A percentile compares a stretch with the other conserved stretches of the same genome.
phyloP scores from a whole-genome alignment of 345 rosid genomes.

The Lumnitzera littorea region DNA sequence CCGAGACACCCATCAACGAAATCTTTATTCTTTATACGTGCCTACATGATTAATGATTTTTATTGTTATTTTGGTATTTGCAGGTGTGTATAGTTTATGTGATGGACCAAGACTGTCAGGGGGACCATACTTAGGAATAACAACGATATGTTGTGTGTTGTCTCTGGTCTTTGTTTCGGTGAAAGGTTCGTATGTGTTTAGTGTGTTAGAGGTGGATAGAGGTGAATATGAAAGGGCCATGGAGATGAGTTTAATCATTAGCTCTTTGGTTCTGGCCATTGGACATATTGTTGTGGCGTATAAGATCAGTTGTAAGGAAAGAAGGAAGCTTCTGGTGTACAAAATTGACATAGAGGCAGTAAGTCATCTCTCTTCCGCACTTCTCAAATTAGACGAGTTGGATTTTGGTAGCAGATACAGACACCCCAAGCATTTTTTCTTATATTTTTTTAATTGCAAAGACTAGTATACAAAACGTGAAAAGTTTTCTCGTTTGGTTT shows the following conservation, averaged over 20 bases:
- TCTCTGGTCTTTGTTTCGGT: constrained; percentile 69
- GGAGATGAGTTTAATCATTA: constrained; percentile 62
- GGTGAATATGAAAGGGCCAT: constrained; percentile 40
- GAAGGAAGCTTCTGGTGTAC: constrained; percentile 86
- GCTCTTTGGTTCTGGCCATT: constrained; percentile 57
- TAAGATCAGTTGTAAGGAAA: constrained; percentile 79
- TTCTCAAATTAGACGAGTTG: too few species aligned
- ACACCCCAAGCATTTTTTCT: too few species aligned
- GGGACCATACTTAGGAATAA: constrained; percentile 76
- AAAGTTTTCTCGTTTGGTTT: too few species aligned
- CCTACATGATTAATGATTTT: background rate
- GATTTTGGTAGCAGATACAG: too few species aligned
- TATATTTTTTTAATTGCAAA: too few species aligned
- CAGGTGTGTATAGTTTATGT: constrained; percentile 80
- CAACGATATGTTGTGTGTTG: constrained; percentile 52
- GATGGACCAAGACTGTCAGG: constrained; percentile 73
- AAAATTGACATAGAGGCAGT: constrained; percentile 97
- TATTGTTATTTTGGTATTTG: background rate
- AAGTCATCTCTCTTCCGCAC: constrained; percentile 26
- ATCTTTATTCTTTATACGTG: background rate
- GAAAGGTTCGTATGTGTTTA: constrained; percentile 70
- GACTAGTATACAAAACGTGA: too few species aligned
- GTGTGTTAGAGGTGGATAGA: constrained; percentile 23
- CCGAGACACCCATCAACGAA: too few species aligned
- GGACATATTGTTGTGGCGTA: constrained; percentile 74